phyloP scores from a whole-genome alignment of 192 early-diverging fungal species.

The Chytriomyces sp. region DNA sequence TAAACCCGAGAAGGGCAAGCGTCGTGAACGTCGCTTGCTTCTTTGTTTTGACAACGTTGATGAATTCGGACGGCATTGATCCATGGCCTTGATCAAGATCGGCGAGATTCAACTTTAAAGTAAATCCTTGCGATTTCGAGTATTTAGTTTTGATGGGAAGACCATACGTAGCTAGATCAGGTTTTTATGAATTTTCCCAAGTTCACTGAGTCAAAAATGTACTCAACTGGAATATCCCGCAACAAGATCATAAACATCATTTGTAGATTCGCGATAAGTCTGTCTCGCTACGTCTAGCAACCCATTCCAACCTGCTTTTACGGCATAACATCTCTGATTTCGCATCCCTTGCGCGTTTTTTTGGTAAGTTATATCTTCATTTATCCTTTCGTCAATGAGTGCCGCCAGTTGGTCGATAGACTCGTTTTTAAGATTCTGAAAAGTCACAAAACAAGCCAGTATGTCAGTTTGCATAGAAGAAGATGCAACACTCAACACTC shows the following conservation, averaged over 20 bases:
- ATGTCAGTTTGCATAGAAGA: neutral
- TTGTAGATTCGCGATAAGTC: conserved; percentile 76
- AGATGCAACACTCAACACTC: neutral
- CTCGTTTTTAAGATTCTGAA: conserved; percentile 12
- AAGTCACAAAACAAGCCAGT: neutral
- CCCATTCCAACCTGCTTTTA: conserved; percentile 79
- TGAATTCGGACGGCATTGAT: conserved; percentile 68
- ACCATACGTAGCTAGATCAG: conserved; percentile 53
- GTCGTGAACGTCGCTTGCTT: conserved; percentile 74
- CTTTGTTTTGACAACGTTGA: conserved; percentile 73
- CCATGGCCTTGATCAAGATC: conserved; percentile 44
- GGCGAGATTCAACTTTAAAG: conserved; percentile 56
- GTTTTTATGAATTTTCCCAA: neutral
- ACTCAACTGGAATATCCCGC: conserved; percentile 44
- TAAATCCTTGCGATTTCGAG: conserved; percentile 60
- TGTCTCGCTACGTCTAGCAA: conserved; percentile 85
- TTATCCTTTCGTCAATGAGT: conserved; percentile 55
- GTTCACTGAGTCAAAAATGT: neutral
- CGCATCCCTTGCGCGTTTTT: conserved; percentile 76
- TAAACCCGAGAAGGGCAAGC: conserved; percentile 78
- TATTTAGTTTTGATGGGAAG: conserved; percentile 74
- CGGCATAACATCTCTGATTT: conserved; percentile 86
- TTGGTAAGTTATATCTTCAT: conserved; percentile 71
- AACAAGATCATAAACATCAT: conserved; percentile 72
- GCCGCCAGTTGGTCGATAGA: conserved; percentile 43